Evolutionary conservation across 2,329 filamentous ascomycete species (phyloP).

Genomic region (Cadophora sp.): DNA sequence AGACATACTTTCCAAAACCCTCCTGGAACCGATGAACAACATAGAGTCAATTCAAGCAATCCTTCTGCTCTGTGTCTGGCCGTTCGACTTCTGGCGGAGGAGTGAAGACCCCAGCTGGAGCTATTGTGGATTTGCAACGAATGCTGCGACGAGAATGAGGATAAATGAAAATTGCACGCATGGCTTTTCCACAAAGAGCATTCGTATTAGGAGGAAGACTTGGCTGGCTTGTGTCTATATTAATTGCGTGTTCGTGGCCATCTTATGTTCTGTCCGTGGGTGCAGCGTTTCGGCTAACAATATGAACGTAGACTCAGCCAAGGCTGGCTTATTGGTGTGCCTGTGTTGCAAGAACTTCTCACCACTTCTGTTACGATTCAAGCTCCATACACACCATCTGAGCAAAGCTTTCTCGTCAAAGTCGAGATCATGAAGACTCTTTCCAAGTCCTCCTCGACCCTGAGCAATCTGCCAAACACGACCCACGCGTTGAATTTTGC

Average conservation of each 20-base stretch:
- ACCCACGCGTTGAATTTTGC: background rate
- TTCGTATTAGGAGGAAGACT: background rate
- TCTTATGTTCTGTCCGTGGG: background rate
- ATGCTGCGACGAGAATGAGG: background rate
- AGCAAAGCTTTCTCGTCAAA: background rate
- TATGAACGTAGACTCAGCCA: background rate
- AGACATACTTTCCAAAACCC: background rate
- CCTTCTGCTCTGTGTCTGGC: background rate
- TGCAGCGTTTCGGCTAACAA: background rate
- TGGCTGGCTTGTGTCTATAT: background rate
- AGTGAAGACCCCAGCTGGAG: background rate
- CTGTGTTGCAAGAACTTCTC: background rate
- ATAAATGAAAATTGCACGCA: background rate
- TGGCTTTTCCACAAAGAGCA: background rate
- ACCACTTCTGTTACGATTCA: background rate
- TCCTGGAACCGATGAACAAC: background rate
- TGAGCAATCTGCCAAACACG: background rate
- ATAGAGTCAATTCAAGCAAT: background rate
- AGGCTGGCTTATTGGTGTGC: background rate
- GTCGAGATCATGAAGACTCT: background rate
- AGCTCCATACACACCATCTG: background rate
- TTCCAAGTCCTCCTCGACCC: background rate
- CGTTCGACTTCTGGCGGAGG: background rate
- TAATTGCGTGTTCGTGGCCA: background rate
- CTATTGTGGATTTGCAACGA: background rate